These are phyloP conservation scores for Moringa oleifera DNA, from an alignment of 345 rosid species.

Conservation along the genomic window DNA sequence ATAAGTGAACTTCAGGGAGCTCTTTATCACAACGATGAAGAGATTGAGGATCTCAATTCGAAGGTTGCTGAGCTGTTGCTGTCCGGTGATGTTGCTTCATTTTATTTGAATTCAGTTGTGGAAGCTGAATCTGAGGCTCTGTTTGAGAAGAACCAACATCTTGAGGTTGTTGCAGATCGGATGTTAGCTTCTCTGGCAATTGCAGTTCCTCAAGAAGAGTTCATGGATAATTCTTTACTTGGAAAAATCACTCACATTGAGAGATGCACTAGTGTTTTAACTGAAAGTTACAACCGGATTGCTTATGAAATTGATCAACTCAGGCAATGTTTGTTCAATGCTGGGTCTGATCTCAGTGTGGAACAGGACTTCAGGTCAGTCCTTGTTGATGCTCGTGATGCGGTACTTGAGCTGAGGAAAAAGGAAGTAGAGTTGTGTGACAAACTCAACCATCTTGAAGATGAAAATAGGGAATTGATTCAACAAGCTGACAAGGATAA, in stretches of 20 bases:
- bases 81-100: slow-evolving; percentile 15
- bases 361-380: slow-evolving; percentile 53
- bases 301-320: slow-evolving; percentile 61
- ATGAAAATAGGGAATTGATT: slow-evolving; percentile 47
- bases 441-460: slow-evolving; percentile 44
- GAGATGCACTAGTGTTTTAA: slow-evolving; percentile 39
- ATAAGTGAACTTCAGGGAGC: slow-evolving; percentile 34
- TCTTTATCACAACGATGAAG: slow-evolving; percentile 38
- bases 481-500: slow-evolving; percentile 58
- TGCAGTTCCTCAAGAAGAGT: slow-evolving; percentile 52
- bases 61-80: slow-evolving; percentile 42
- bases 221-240: slow-evolving; percentile 44
- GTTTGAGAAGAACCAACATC: slow-evolving; percentile 28
- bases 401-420: slow-evolving; percentile 50
- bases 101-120: slow-evolving; percentile 10
- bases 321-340: slow-evolving; percentile 52
- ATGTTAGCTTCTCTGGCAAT: slow-evolving; percentile 48
- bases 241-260: slow-evolving; percentile 58
- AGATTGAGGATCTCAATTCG: slow-evolving; percentile 54
- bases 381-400: slow-evolving; percentile 56
- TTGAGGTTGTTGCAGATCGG: slow-evolving; percentile 55
- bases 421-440: slow-evolving; percentile 44
- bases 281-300: slow-evolving; percentile 56
- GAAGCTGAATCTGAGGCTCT: slow-evolving; percentile 14
- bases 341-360: slow-evolving; percentile 31